These are phyloP conservation scores for Xanthoconium stramineum DNA, from an alignment of 768 basidiomycete species.

Conservation along the genomic window DNA sequence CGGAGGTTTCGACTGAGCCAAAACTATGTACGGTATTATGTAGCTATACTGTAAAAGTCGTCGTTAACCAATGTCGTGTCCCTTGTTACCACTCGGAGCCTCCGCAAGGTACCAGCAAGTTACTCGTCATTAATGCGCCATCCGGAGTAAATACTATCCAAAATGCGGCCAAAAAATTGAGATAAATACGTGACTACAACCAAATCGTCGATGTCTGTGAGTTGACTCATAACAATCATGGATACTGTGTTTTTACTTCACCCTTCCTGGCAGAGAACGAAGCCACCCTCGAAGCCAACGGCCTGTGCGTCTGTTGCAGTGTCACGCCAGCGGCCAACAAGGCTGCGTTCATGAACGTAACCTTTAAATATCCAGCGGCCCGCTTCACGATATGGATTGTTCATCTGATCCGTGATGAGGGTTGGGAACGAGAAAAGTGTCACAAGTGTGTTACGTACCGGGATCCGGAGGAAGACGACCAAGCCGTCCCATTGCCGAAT, in stretches of 20 bases:
- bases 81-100: too few relatives aligned
- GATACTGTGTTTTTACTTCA: slow-evolving; percentile 17
- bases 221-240: slow-evolving; percentile 17
- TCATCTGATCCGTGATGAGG: slow-evolving; percentile 30
- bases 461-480: slow-evolving; percentile 42
- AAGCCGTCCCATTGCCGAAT: slow-evolving; percentile 52
- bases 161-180: slow-evolving; percentile 13
- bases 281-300: slow-evolving; percentile 50
- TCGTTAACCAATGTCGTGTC: too few relatives aligned
- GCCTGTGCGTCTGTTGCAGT: slow-evolving; percentile 38
- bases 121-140: too few relatives aligned
- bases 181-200: too few relatives aligned
- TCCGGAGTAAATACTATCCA: slow-evolving; percentile 11
- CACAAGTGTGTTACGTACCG: slow-evolving; percentile 33
- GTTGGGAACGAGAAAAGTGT: slow-evolving; percentile 2
- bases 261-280: slow-evolving; percentile 40
- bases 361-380: slow-evolving; percentile 53
- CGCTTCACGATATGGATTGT: slow-evolving; percentile 26
- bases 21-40: slow-evolving; percentile 5
- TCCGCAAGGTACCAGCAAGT: too few relatives aligned
- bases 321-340: slow-evolving; percentile 56
- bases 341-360: slow-evolving; percentile 46
- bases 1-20: background rate
- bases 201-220: too few relatives aligned
- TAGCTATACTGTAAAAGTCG: slow-evolving; percentile 9